Conservation (phyloP, 2,329 filamentous ascomycete species). For the Fulvia fulva region DNA sequence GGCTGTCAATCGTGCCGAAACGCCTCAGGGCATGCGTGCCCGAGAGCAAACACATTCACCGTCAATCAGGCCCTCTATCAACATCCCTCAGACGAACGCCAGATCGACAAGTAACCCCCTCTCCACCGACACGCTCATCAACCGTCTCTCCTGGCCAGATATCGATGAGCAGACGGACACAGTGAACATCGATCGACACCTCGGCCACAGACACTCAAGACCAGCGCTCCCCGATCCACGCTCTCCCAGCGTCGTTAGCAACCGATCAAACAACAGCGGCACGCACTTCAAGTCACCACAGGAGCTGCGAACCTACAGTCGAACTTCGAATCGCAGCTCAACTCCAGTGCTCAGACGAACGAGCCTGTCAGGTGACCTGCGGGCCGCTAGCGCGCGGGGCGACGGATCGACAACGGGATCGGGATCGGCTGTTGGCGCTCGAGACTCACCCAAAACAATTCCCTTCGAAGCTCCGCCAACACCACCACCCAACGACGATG, state of each 20-base stretch:
- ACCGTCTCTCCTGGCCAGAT: conserved; percentile 37
- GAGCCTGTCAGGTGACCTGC: conserved; percentile 70
- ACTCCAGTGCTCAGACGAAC: conserved; percentile 69
- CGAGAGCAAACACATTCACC: conserved; percentile 24
- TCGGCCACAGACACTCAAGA: conserved; percentile 20
- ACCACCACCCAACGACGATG: conserved; percentile 60
- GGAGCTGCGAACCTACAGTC: conserved; percentile 59
- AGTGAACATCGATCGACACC: conserved; percentile 40
- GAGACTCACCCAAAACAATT: conserved; percentile 36
- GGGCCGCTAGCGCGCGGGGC: conserved; percentile 58
- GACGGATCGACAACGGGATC: conserved; percentile 37
- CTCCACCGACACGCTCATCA: conserved; percentile 33
- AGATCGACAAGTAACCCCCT: conserved; percentile 25
- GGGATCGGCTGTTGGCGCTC: conserved; percentile 37
- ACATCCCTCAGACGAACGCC: conserved; percentile 2
- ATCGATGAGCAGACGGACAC: conserved; percentile 46
- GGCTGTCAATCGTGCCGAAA: conserved; percentile 38
- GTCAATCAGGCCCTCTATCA: conserved; percentile 8
- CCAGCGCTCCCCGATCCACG: conserved; percentile 29
- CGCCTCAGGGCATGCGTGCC: conserved; percentile 40
- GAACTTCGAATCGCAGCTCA: conserved; percentile 52
- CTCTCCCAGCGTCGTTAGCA: conserved; percentile 43
- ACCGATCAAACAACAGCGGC: conserved; percentile 41
- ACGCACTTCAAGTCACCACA: conserved; percentile 40
- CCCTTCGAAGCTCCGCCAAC: conserved; percentile 43